These are phyloP conservation scores for Casuarina equisetifolia DNA, from an alignment of 306 rosid genomes.

Conservation along the genomic window DNA sequence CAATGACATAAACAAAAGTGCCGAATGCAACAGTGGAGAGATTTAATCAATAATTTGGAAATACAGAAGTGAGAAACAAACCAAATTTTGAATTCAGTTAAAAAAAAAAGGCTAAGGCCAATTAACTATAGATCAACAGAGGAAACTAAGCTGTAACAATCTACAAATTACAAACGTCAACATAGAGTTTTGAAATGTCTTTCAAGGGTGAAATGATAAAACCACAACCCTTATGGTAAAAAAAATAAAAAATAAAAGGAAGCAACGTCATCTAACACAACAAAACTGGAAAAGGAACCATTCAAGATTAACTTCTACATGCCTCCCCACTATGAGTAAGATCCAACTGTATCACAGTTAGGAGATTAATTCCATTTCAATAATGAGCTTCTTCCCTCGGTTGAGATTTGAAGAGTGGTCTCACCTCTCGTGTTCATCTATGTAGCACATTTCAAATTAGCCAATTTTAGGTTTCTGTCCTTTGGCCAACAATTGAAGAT, in stretches of 20 bases:
- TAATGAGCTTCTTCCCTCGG: neutral
- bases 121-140: neutral
- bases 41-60: neutral
- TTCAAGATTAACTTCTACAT: slow-evolving; percentile 10
- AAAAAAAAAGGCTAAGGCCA: neutral
- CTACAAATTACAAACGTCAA: neutral
- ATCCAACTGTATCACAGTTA: neutral
- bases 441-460: neutral
- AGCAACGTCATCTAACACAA: neutral
- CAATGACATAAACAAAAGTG: neutral
- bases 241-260: neutral
- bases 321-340: neutral
- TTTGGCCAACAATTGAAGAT: neutral
- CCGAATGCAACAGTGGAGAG: neutral
- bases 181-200: neutral
- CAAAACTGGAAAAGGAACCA: neutral
- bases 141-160: neutral
- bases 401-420: neutral
- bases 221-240: neutral
- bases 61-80: neutral
- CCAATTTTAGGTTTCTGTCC: neutral
- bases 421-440: neutral
- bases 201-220: neutral
- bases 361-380: slow-evolving; percentile 1
- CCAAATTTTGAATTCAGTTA: neutral